Evolutionary conservation across 345 rosid genomes (phyloP).

Genomic region (Laguncularia racemosa): DNA sequence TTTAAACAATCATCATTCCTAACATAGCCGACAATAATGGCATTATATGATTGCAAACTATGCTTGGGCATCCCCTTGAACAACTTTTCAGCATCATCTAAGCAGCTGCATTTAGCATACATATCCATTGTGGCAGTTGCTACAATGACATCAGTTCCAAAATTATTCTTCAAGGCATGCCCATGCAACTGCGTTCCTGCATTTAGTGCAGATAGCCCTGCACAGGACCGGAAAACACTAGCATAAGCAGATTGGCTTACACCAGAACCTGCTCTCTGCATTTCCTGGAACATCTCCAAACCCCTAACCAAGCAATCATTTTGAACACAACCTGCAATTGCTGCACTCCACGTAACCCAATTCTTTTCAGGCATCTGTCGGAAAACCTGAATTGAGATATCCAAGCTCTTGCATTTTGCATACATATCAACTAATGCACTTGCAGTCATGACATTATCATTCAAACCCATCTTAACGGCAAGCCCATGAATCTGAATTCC

Average conservation of each 20-base stretch:
- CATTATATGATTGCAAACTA: slow-evolving; percentile 73
- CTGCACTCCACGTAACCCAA: slow-evolving; percentile 79
- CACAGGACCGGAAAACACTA: slow-evolving; percentile 73
- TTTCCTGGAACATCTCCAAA: slow-evolving; percentile 59
- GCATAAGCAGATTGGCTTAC: slow-evolving; percentile 89
- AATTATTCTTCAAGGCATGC: slow-evolving; percentile 61
- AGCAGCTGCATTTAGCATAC: slow-evolving; percentile 77
- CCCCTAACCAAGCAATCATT: slow-evolving; percentile 39
- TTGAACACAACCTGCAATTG: slow-evolving; percentile 76
- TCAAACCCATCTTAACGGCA: slow-evolving; percentile 42
- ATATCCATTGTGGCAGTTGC: slow-evolving; percentile 89
- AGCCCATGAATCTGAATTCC: slow-evolving; percentile 81
- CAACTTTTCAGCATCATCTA: slow-evolving; percentile 55
- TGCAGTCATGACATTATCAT: slow-evolving; percentile 55
- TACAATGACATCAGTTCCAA: slow-evolving; percentile 56
- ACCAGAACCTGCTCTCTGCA: slow-evolving; percentile 43
- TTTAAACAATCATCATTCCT: slow-evolving; percentile 44
- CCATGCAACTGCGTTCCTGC: slow-evolving; percentile 78
- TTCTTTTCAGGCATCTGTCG: slow-evolving; percentile 54
- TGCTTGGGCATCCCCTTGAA: slow-evolving; percentile 54
- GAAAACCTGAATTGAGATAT: slow-evolving; percentile 50
- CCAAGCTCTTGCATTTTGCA: slow-evolving; percentile 62
- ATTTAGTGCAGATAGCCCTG: slow-evolving; percentile 42
- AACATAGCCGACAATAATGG: slow-evolving; percentile 69
- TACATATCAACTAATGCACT: slow-evolving; percentile 91